Conservation (phyloP, 2,329 filamentous ascomycete species). For the Penicillium sp. region DNA sequence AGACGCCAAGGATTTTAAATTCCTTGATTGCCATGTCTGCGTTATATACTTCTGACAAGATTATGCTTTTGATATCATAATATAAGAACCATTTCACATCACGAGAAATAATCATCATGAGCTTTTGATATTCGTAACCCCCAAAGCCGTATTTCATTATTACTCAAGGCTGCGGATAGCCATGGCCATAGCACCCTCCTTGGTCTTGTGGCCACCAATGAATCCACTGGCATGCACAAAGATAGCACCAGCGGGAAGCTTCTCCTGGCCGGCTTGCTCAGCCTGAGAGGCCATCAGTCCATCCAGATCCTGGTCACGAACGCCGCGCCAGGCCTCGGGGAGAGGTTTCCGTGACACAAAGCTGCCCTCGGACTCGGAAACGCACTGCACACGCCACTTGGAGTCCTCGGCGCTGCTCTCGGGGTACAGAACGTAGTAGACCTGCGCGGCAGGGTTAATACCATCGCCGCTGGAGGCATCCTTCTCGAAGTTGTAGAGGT, state of each 20-base stretch:
- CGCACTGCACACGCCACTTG: slow-evolving; percentile 93
- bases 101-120: not conserved
- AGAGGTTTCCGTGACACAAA: slow-evolving; percentile 91
- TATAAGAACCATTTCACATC: not conserved
- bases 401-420: slow-evolving; percentile 72
- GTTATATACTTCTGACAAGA: not conserved
- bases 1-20: not conserved
- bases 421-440: slow-evolving; percentile 87
- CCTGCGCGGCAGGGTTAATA: slow-evolving; percentile 52
- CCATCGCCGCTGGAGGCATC: slow-evolving; percentile 43
- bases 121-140: not conserved
- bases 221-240: slow-evolving; percentile 96
- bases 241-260: slow-evolving; percentile 61
- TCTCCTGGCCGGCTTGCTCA: slow-evolving; percentile 38
- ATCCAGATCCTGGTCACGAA: slow-evolving; percentile 82
- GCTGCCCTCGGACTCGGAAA: slow-evolving; percentile 79
- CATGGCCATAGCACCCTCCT: slow-evolving; percentile 84
- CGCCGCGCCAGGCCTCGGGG: slow-evolving; percentile 87
- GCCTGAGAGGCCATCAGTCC: slow-evolving; percentile 47
- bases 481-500: slow-evolving; percentile 83
- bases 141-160: not conserved
- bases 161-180: slow-evolving; percentile 48
- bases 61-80: slow-evolving; percentile 1
- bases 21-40: not conserved
- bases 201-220: slow-evolving; percentile 92